Evolutionary conservation across 2,329 filamentous ascomycete genomes (phyloP), one percentile per base, ranked within the genome.

Genomic region (Phyllosticta citrichinensis): DNA sequence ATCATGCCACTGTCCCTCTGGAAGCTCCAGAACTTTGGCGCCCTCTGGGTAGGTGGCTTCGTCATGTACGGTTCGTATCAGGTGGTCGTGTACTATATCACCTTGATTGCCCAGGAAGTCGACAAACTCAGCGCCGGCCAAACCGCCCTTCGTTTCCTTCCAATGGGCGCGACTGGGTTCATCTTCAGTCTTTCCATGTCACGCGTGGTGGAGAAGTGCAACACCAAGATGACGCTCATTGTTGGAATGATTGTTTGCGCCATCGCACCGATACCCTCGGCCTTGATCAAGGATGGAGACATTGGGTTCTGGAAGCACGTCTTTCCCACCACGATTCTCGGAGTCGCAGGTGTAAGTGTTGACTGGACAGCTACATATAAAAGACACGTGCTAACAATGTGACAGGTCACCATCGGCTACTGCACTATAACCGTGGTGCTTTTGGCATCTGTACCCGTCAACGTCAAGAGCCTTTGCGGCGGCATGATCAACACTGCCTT

Each of bases 1-100:
- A 74, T 79, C 59, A 79, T 79, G 76, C 76, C 76, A 0, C 65
- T 79, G 1, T 75, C 73, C 0, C 63, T 79, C 8, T 79, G 76
- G 76, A 78, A 75, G 55, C 70, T 78, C 19, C 71, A 71, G 25
- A 79, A 79, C 62, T 79, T 79, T 60, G 76, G 75, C 5, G 75
- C 74, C 3, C 66, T 79, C 0, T 79, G 76, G 76, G 68, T 79
- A 24, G 71, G 75, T 14, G 76, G 76, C 1, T 78, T 78, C 60
- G 61, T 75, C 56, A 72, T 71, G 61, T 76, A 77, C 62, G 75
- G 75, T 14, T 74, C 73, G 30, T 77, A 77, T 61, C 74, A 77
- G 62, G 75, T 73, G 1, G 68, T 75, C 2, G 72, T 77, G 55
- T 77, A 76, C 65, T 77, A 76, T 58, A 73, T 72, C n/a, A 74